Percentiles rank a stretch among this genome's conserved stretches.
Conservation (phyloP, 108 stramenopile genomes). For the Fragilariopsis cylindrus region DNA sequence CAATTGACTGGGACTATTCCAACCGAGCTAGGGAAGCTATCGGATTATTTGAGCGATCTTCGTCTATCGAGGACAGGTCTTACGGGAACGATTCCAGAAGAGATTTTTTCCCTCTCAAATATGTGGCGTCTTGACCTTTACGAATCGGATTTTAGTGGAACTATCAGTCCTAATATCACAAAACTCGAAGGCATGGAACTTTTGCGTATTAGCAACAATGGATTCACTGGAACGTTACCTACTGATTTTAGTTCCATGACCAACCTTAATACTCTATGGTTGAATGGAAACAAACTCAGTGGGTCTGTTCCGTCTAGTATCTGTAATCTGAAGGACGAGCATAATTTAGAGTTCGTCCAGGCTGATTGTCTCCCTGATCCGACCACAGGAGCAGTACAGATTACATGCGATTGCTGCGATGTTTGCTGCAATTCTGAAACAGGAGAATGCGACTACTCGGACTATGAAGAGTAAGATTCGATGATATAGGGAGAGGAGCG, state of each 20-base stretch:
- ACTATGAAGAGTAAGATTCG: too few relatives aligned
- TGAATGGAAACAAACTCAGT: constrained; percentile 22
- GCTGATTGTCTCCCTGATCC: constrained; percentile 30
- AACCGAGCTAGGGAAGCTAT: constrained; percentile 25
- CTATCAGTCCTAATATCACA: constrained; percentile 26
- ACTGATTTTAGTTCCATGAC: constrained; percentile 22
- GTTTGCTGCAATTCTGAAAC: constrained; percentile 33
- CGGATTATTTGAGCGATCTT: constrained; percentile 13
- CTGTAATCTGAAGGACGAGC: constrained; percentile 12
- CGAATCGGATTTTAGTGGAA: constrained; percentile 29
- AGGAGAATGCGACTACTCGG: constrained; percentile 10
- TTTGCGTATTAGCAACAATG: constrained; percentile 27
- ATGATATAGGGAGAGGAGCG: too few relatives aligned
- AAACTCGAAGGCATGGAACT: constrained; percentile 16
- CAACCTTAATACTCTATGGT: constrained; percentile 18
- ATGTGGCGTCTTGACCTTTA: constrained; percentile 24
- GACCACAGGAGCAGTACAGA: neutral
- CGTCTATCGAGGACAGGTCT: constrained; percentile 5
- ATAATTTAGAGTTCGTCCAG: constrained; percentile 6
- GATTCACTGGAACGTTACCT: constrained; percentile 34
- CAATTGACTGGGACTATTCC: constrained; percentile 35
- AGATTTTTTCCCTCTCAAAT: constrained; percentile 20
- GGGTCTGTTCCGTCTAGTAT: constrained; percentile 29
- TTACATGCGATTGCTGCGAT: constrained; percentile 31
- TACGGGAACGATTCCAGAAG: constrained; percentile 37